phyloP scores from a whole-genome alignment of 2,329 filamentous ascomycete species.

The Ophiostoma pallidulum region DNA sequence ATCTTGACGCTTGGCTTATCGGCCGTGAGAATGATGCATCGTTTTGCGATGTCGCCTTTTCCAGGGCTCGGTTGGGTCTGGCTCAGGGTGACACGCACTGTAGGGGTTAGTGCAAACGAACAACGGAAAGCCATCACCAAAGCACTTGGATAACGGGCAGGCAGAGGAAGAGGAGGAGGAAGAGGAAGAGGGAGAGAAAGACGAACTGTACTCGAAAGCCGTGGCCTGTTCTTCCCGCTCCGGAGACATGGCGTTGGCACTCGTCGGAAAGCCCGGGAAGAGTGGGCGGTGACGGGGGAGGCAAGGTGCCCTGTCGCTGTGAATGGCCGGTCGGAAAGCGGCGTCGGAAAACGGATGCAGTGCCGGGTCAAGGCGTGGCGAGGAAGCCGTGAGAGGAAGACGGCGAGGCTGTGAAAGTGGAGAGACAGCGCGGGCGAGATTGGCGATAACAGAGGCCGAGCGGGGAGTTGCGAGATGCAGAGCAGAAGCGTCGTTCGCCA shows the following conservation, averaged over 20 bases:
- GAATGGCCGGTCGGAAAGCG: too few relatives aligned
- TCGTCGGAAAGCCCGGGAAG: neutral
- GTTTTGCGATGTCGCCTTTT: constrained; percentile 17
- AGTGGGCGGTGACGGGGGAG: neutral
- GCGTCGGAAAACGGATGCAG: too few relatives aligned
- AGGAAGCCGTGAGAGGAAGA: too few relatives aligned
- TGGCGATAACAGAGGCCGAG: too few relatives aligned
- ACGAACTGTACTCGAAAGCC: constrained; percentile 3
- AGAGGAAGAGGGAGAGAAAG: neutral
- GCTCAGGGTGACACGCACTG: constrained; percentile 18
- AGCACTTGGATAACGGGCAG: too few relatives aligned
- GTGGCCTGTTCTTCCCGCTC: neutral
- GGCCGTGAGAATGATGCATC: constrained; percentile 23
- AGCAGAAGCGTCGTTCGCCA: too few relatives aligned
- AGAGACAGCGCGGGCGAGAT: too few relatives aligned
- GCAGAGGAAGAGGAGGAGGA: neutral
- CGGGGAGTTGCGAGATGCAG: too few relatives aligned
- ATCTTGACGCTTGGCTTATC: constrained; percentile 23
- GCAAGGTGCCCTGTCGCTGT: too few relatives aligned
- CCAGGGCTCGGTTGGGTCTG: constrained; percentile 8
- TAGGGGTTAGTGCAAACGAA: constrained; percentile 9
- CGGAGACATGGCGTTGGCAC: neutral
- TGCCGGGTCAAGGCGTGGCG: too few relatives aligned
- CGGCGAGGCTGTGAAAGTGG: too few relatives aligned
- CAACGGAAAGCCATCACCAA: too few relatives aligned